Conservation (phyloP, 2,329 filamentous ascomycete genomes). For the Hortaea werneckii region DNA sequence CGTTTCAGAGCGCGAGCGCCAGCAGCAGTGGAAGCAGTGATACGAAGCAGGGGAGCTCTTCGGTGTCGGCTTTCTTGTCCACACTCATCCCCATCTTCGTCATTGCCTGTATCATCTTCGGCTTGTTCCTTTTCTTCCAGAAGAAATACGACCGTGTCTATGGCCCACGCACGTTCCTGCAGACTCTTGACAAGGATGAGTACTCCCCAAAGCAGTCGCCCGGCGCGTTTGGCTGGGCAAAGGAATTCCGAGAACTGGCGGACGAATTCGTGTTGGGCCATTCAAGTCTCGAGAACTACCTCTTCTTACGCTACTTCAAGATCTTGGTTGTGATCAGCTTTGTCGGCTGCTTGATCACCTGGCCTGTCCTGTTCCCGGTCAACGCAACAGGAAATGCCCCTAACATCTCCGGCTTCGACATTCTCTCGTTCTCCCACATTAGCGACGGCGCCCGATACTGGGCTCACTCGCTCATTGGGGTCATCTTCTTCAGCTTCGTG, state of each 20-base stretch:
- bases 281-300: constrained; percentile 37
- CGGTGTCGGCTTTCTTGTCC: too few relatives aligned
- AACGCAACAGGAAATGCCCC: not conserved
- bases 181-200: constrained; percentile 27
- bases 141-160: constrained; percentile 33
- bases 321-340: constrained; percentile 32
- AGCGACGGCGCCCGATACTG: constrained; percentile 31
- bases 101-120: constrained; percentile 34
- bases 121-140: constrained; percentile 37
- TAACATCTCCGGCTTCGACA: constrained; percentile 12
- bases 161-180: constrained; percentile 18
- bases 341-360: constrained; percentile 35
- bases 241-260: constrained; percentile 11
- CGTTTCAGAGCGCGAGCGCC: too few relatives aligned
- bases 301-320: constrained; percentile 39
- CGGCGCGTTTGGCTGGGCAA: constrained; percentile 45
- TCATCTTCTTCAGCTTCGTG: constrained; percentile 32
- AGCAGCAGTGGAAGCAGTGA: too few relatives aligned
- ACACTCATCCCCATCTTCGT: constrained; percentile 40
- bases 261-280: constrained; percentile 37
- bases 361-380: constrained; percentile 35
- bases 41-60: too few relatives aligned
- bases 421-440: constrained; percentile 27
- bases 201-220: constrained; percentile 35
- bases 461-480: constrained; percentile 31